These are phyloP conservation scores for Podaxis sp. DNA, from an alignment of 768 basidiomycete species.

Conservation along the genomic window DNA sequence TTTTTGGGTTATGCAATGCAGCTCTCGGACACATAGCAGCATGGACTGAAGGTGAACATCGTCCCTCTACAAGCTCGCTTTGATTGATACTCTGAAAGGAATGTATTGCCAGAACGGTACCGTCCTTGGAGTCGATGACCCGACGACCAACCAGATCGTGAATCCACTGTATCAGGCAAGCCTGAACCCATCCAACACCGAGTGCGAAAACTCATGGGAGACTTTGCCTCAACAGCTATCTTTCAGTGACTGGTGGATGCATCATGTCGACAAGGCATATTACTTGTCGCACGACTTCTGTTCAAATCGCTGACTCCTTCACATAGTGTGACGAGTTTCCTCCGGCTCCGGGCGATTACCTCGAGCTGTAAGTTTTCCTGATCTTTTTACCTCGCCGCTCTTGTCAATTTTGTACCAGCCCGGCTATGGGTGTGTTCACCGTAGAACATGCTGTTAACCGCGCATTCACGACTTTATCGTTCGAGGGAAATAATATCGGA, in stretches of 20 bases:
- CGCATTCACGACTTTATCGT: constrained; percentile 40
- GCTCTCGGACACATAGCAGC: neutral
- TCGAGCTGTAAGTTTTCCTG: constrained; percentile 37
- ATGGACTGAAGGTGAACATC: neutral
- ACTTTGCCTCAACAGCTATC: constrained; percentile 25
- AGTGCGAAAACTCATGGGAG: neutral
- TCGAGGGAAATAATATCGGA: constrained; percentile 21
- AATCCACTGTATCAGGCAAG: constrained; percentile 35
- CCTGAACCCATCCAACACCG: neutral
- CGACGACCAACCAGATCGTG: constrained; percentile 30
- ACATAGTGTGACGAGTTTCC: constrained; percentile 47
- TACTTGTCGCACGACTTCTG: neutral
- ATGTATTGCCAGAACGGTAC: constrained; percentile 40
- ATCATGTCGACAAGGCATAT: constrained; percentile 34
- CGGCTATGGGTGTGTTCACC: constrained; percentile 29
- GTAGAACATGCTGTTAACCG: constrained; percentile 43
- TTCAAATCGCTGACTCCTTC: neutral
- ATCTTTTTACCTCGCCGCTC: neutral
- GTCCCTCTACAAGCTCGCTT: neutral
- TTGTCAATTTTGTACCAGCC: neutral
- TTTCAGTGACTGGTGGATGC: constrained; percentile 42
- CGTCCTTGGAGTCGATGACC: constrained; percentile 25
- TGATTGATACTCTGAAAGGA: constrained; percentile 17
- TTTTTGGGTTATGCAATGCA: neutral
- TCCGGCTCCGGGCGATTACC: constrained; percentile 39